A percentile compares a stretch with the other conserved stretches of the same genome.
Conservation (phyloP, 1,284 basidiomycete species). For the Sanghuangporus sanghuang region DNA sequence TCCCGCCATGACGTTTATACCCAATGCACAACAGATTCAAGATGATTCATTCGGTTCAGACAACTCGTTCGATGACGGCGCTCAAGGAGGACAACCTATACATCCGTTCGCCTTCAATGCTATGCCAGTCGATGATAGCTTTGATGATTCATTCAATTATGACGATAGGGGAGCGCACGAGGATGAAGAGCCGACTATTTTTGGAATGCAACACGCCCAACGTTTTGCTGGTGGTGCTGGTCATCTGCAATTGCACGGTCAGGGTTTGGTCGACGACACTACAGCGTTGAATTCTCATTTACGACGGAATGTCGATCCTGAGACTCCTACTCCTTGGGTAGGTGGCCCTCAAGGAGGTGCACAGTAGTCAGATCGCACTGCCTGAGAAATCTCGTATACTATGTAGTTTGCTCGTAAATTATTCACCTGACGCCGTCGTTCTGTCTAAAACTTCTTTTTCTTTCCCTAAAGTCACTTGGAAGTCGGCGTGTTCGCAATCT, state of each 20-base stretch:
- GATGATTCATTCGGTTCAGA: conserved; percentile 54
- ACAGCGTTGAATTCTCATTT: conserved; percentile 28
- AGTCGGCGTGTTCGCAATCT: too few species aligned
- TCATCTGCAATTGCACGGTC: conserved; percentile 49
- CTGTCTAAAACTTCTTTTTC: too few species aligned
- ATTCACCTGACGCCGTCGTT: too few species aligned
- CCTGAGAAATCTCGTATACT: background rate
- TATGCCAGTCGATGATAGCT: conserved; percentile 21
- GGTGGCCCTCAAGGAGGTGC: background rate
- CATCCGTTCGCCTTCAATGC: conserved; percentile 33
- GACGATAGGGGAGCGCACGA: conserved; percentile 32
- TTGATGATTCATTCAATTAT: conserved; percentile 28
- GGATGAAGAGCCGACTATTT: conserved; percentile 54
- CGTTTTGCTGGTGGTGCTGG: conserved; percentile 25
- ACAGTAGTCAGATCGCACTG: background rate
- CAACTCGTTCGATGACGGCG: conserved; percentile 39
- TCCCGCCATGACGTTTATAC: conserved; percentile 17
- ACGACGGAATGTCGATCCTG: background rate
- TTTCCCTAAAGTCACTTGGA: too few species aligned
- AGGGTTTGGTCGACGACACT: conserved; percentile 57
- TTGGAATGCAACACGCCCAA: conserved; percentile 55
- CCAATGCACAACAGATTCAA: conserved; percentile 10
- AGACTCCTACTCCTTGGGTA: conserved; percentile 12
- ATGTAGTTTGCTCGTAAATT: too few species aligned
- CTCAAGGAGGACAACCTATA: background rate